Base-by-base conservation (phyloP, 192 early-diverging fungal species). In the Gaertneriomyces sp. region DNA sequence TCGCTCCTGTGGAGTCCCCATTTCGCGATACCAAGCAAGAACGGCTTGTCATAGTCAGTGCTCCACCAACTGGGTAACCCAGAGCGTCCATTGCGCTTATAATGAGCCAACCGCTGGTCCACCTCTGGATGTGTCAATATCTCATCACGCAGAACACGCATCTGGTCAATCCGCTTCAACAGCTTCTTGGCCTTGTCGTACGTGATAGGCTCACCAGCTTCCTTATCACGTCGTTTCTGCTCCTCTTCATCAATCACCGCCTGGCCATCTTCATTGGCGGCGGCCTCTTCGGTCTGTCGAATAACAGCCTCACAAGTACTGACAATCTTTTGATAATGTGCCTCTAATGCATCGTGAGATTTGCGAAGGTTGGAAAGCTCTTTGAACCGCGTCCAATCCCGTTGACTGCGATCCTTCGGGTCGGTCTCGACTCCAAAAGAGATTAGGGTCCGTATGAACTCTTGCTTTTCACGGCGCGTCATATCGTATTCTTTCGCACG, bases 11-110 rank as follows among this genome's bases (percentile, higher is more conserved):
- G 81, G 40, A 86, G 70, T 17, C 91, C 91, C 71, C 86, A 89
- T 60, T 83, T 84, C 42, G 83, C 83, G 53, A 93, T 78, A 11
- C 85, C 91, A 56, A 77, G 73, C 55, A 93, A 66, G 55, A 91
- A 86, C 20, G 78, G 80, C 33, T 71, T 70, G 58, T 93, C 91
- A 57, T 89, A 83, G 10, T 80, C 74, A 12, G 83, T 77, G 43
- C 85, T 75, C 91, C 91, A 92, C 91, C 91, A 92, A 43, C 82
- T 88, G 6, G 81, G 78, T 6, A 83, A 25, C 6, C 73, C 73
- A 38, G 69, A 60, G 19, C 74, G 68, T 10, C 75, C 78, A 62
- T 78, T 70, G 5, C 70, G 69, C 41, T 64, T 68, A 4, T 79
- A 47, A 45, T 57, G 60, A 6, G 58, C 20, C 49, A 81, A 53